Base-by-base conservation (phyloP, 2,329 filamentous ascomycete species). In the Aureobasidium vineae region DNA sequence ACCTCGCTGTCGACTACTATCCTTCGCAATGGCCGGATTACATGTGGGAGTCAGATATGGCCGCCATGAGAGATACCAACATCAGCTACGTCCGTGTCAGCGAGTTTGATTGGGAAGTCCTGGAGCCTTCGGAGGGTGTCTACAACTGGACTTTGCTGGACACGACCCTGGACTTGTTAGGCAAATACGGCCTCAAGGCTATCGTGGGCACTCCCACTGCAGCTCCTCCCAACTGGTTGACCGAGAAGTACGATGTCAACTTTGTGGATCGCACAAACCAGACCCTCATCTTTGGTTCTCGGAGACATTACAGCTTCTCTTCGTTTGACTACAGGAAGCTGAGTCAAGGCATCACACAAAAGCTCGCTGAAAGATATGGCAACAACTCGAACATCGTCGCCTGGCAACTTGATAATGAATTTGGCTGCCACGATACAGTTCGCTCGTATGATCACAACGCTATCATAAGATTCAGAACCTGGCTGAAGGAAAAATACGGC, bases 361-460 rank as follows among this genome's bases (percentile, higher is more conserved):
- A 71, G 28, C 69, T 72, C 7, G 71, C 70, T n/a, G 47, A 70
- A 40, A 67, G 70, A 26, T 72, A 72, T 56, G 70, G 70, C 3
- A 71, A 70, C 33, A 68, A 69, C 47, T 67, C 69, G 7, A 61
- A 57, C 38, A 68, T 71, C 7, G 67, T 68, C 40, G 69, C 61
- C 15, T 72, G 70, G 71, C 71, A 71, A 49, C 64, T 72, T 3
- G 71, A 72, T 60, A 72, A 71, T 26, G 71, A 72, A 52, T 72
- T 72, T 54, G 71, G 71, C 40, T 72, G 71, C 31, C 71, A 72
- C 52, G 70, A 71, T 45, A 72, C 71, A 2, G 71, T 72, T 0
- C 66, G 70, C 8, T 69, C 69, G 50, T 72, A 72, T 50, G 71
- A 72, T 36, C 66, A 70, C 11, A 68, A 72, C 31, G 71, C 71